Conservation (phyloP, 176 grass and related monocot species). For the Stipa capillata region DNA sequence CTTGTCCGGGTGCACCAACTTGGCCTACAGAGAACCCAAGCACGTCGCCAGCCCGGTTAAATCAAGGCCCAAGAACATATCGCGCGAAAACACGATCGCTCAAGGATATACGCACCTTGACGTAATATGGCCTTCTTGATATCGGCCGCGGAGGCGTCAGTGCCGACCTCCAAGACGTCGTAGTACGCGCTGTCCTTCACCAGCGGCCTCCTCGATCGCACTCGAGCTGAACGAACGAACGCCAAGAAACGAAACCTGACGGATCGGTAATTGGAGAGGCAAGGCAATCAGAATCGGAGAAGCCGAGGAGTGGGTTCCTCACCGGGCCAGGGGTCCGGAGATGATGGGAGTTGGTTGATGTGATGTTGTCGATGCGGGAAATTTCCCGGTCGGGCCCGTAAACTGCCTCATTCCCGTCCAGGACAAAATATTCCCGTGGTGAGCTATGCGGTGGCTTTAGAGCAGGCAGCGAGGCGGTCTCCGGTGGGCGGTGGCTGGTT, state of each 20-base stretch:
- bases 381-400: too few relatives aligned
- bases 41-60: neutral
- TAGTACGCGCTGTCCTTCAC: constrained; percentile 72
- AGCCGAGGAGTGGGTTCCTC: neutral
- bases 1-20: constrained; percentile 80
- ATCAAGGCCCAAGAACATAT: constrained; percentile 6
- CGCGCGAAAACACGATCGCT: too few relatives aligned
- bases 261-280: neutral
- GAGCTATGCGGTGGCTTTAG: neutral
- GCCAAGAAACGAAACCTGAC: too few relatives aligned
- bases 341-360: constrained; percentile 1
- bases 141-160: constrained; percentile 61
- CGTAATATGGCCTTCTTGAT: constrained; percentile 98
- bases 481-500: neutral
- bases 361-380: constrained; percentile 28
- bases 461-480: neutral
- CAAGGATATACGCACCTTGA: constrained; percentile 58
- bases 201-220: constrained; percentile 23
- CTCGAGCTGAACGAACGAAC: too few relatives aligned
- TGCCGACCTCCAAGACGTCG: constrained; percentile 66
- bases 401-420: too few relatives aligned
- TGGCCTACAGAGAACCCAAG: constrained; percentile 48
- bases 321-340: neutral
- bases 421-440: neutral
- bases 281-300: neutral